These are phyloP conservation scores for Ganoderma sp. DNA, from an alignment of 1,284 basidiomycete species.

Conservation along the genomic window DNA sequence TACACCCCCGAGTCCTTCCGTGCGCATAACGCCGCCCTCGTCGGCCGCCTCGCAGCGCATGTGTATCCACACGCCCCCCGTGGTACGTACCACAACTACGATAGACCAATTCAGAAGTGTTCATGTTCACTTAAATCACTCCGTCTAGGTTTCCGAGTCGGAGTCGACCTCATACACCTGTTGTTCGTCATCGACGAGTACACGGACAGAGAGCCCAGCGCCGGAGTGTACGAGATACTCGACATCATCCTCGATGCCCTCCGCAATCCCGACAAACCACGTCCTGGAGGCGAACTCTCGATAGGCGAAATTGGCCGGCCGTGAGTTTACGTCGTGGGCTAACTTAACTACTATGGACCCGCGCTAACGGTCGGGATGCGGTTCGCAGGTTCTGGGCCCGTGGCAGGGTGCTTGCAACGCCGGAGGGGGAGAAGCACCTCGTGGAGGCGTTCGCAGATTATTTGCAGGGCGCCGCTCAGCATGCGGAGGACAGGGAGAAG, in stretches of 20 bases:
- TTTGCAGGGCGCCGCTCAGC: conserved; percentile 40
- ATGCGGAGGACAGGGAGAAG: conserved; percentile 37
- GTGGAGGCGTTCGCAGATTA: conserved; percentile 34
- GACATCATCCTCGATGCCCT: not conserved
- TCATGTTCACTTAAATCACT: no score
- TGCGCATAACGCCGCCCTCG: not conserved
- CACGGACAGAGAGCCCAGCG: not conserved
- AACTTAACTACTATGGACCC: no score
- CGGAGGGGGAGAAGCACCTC: conserved; percentile 31
- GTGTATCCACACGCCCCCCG: not conserved
- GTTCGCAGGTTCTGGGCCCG: conserved; percentile 31
- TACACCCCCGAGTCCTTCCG: not conserved
- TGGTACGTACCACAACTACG: not conserved
- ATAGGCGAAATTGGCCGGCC: not conserved
- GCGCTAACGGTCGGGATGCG: not conserved
- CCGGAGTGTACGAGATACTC: not conserved
- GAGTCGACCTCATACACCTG: not conserved
- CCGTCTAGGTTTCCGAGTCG: not conserved
- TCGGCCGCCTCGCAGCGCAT: not conserved
- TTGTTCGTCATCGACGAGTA: not conserved
- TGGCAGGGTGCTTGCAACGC: conserved; percentile 21
- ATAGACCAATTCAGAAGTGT: no score
- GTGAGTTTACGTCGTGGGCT: conserved; percentile 2
- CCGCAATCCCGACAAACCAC: not conserved
- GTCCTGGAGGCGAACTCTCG: not conserved